A percentile compares a stretch with the other conserved stretches of the same genome.
phyloP scores from a whole-genome alignment of 2,329 filamentous ascomycete genomes.

The Apiospora rasikravindrae region DNA sequence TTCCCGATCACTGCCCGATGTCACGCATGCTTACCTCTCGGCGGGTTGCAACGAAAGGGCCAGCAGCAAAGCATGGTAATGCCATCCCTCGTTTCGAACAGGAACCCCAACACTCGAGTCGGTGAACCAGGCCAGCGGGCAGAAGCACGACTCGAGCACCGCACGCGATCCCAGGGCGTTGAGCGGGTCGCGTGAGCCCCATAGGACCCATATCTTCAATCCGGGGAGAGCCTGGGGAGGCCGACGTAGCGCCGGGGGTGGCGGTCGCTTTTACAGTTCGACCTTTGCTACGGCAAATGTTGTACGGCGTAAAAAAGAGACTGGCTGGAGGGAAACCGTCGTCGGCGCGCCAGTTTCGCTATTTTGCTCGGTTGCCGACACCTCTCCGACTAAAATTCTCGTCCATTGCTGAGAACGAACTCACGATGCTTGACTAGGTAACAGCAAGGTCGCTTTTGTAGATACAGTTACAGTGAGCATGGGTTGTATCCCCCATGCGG shows the following conservation, averaged over 20 bases:
- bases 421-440: neutral
- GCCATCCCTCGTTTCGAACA: neutral
- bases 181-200: slow-evolving; percentile 13
- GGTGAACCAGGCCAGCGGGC: neutral
- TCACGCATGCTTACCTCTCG: neutral
- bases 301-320: neutral
- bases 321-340: neutral
- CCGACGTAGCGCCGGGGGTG: neutral
- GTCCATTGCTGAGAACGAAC: neutral
- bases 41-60: neutral
- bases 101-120: neutral
- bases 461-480: neutral
- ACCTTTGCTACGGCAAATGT: neutral
- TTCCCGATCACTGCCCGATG: slow-evolving; percentile 5
- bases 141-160: neutral
- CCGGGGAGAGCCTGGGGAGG: slow-evolving; percentile 4
- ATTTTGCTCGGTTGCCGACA: neutral
- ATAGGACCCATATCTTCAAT: neutral
- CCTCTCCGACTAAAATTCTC: neutral
- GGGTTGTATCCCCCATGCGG: neutral
- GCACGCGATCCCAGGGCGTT: neutral
- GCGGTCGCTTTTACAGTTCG: slow-evolving; percentile 2
- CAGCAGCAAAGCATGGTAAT: neutral
- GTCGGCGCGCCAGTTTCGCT: neutral
- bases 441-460: neutral